Percentiles rank a stretch among this genome's conserved stretches.
Conservation (phyloP, 2,329 filamentous ascomycete genomes). For the Neonectria punicea region DNA sequence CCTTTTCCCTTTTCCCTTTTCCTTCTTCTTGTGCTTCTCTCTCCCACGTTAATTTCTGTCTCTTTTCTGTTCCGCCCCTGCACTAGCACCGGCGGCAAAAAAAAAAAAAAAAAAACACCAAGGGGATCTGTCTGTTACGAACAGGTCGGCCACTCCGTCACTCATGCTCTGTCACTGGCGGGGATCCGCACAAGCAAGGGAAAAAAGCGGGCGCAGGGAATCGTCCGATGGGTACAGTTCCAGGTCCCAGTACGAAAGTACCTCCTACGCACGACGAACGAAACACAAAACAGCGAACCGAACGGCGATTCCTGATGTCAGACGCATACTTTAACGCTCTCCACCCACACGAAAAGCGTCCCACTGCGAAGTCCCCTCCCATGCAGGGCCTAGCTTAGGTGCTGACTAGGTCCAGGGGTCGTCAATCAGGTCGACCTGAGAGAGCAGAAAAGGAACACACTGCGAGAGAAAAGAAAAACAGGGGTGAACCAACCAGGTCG, state of each 20-base stretch:
- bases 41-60: not conserved
- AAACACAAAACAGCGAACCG: not conserved
- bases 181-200: not conserved
- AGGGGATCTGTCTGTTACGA: not conserved
- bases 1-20: not conserved
- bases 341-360: not conserved
- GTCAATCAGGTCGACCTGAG: too few relatives aligned
- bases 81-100: not conserved
- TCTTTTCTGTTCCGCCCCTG: not conserved
- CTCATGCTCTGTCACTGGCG: not conserved
- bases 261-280: not conserved
- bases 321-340: not conserved
- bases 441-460: too few relatives aligned
- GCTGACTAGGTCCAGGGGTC: not conserved
- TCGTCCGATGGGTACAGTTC: conserved; percentile 10
- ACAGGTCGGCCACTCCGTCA: not conserved
- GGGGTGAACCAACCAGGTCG: too few relatives aligned
- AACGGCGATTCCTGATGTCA: not conserved
- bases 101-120: not conserved
- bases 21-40: not conserved
- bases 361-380: not conserved
- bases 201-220: not conserved
- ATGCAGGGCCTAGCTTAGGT: not conserved
- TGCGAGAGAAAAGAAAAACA: too few relatives aligned
- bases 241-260: not conserved